phyloP scores from a whole-genome alignment of 1,284 basidiomycete genomes.

The Leccinum griseonigrum region DNA sequence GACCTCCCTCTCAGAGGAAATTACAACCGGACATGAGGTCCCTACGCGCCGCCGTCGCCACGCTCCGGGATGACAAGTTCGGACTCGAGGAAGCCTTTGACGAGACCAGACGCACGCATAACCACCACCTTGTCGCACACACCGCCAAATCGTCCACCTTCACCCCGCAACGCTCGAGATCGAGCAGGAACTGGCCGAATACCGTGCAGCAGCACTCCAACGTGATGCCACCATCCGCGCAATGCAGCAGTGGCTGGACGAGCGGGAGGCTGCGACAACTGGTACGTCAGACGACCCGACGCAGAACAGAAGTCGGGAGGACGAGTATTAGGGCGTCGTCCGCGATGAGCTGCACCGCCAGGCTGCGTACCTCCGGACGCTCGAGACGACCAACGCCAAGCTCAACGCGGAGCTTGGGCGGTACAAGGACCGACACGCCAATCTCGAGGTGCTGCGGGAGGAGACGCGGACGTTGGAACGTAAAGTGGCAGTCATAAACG shows the following conservation, averaged over 20 bases:
- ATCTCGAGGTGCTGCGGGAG: constrained; percentile 69
- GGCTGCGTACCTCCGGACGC: constrained; percentile 53
- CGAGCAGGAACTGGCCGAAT: constrained; percentile 43
- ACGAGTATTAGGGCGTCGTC: constrained; percentile 54
- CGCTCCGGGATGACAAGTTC: constrained; percentile 52
- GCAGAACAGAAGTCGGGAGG: constrained; percentile 31
- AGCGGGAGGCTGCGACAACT: constrained; percentile 31
- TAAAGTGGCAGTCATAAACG: constrained; percentile 52
- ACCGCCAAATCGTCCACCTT: constrained; percentile 48
- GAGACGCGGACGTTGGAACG: constrained; percentile 67
- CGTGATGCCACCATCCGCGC: constrained; percentile 40
- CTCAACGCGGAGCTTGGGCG: constrained; percentile 52
- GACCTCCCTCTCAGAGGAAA: constrained; percentile 14
- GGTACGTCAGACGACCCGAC: constrained; percentile 12
- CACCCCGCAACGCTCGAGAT: constrained; percentile 42
- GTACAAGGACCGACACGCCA: constrained; percentile 54
- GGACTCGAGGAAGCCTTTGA: constrained; percentile 55
- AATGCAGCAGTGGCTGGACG: constrained; percentile 49
- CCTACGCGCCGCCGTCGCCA: constrained; percentile 43
- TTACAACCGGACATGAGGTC: constrained; percentile 46
- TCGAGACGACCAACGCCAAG: constrained; percentile 64
- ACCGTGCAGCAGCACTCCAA: constrained; percentile 41
- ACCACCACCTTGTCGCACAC: constrained; percentile 46
- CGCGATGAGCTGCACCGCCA: constrained; percentile 64
- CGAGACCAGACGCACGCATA: constrained; percentile 41